Base-by-base conservation (phyloP, 2,329 filamentous ascomycete genomes). In the Paraphaeosphaeria minitans region DNA sequence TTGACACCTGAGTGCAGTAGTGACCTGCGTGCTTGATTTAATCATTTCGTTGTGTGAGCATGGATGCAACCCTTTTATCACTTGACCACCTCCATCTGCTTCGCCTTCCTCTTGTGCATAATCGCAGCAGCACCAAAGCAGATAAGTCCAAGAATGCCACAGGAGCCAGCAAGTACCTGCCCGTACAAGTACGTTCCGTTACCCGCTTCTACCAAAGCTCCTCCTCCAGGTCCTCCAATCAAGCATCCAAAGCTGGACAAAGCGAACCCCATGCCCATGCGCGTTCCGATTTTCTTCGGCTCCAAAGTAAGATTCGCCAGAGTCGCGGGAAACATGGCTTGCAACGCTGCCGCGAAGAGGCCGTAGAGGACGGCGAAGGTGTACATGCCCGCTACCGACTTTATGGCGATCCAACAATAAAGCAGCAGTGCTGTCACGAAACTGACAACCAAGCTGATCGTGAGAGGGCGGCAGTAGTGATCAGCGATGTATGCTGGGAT, bases 401-500 rank as follows among this genome's bases (percentile, higher is more conserved):
- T 65, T 1, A 80, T 76, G 13, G 75, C 72, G 13, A 78, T 75
- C 79, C 79, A 83, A 52, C 69, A 70, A 55, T 81, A 79, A 19
- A 84, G 68, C 21, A 81, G 73, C 0, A 82, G 49, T 16, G 79
- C 79, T 14, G 76, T 69, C 5, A 75, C 66, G 14, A 78, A 64
- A 12, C 76, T 67, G 24, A 72, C 69, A 3, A 74, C 71, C 14
- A 80, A 67, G 59, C 79, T 76, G 1, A 77, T 75, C 50, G 81
- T 77, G 14, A 83, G 62, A 2, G 78, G 71, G 0, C 81, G 81
- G 39, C 80, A 58, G 49, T 61, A 69, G 29, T 66, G 70, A 51
- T 79, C 77, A 0, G 80, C 81, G 4, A 84, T 59, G 8, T 80
- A 74, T 4, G 79, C 79, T 0, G 81, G 82, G 0, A 83, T 66